A percentile compares a stretch with the other conserved stretches of the same genome.
Conservation (phyloP, 345 rosid genomes). For the Eucalyptus melliodora region DNA sequence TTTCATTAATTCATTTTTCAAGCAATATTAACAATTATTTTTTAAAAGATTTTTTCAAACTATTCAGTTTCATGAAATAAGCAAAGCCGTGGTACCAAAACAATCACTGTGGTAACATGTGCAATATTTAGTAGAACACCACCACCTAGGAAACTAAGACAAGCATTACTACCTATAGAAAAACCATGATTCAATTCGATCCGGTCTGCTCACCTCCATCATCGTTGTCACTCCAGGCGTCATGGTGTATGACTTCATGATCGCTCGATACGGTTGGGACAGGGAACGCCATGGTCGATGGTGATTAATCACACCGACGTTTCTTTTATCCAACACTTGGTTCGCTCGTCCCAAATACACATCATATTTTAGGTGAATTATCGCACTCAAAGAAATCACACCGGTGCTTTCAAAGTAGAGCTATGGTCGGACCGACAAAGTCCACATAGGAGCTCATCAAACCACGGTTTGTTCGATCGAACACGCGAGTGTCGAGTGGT, state of each 20-base stretch:
- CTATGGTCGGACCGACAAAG: not conserved
- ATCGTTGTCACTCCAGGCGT: not conserved
- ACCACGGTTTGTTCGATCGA: not conserved
- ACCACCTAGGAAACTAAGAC: not conserved
- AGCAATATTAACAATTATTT: not conserved
- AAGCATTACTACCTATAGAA: not conserved
- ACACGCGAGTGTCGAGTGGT: not conserved
- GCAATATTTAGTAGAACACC: not conserved
- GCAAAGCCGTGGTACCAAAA: not conserved
- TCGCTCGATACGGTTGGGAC: not conserved
- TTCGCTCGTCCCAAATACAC: not conserved
- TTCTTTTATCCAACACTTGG: not conserved
- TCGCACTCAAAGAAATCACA: not conserved
- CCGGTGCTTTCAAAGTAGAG: not conserved
- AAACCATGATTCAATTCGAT: not conserved
- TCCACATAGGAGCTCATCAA: not conserved
- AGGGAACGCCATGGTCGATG: not conserved
- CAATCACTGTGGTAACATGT: not conserved
- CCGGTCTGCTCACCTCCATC: not conserved
- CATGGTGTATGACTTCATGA: not conserved
- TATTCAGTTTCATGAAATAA: not conserved
- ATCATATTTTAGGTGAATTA: not conserved
- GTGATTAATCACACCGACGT: not conserved
- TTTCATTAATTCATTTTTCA: not conserved
- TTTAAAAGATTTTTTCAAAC: fast-evolving